Evolutionary conservation across 257 asterid genomes (phyloP).

Genomic region (Orobanche coerulescens): DNA sequence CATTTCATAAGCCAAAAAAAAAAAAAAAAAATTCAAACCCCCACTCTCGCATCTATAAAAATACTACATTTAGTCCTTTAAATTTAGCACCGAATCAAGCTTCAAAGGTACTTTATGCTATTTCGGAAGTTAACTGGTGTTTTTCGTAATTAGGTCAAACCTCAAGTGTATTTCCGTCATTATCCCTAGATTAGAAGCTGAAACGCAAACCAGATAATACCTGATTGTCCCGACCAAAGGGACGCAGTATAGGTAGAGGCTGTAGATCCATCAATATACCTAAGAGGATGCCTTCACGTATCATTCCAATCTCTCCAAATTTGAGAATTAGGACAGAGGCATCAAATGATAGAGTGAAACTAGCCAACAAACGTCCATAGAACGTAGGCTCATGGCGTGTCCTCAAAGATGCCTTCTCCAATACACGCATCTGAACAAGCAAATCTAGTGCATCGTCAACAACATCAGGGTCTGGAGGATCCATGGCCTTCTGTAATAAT

Average conservation of each 20-base stretch:
- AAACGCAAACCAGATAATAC: conserved; percentile 33
- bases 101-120: no score
- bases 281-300: conserved; percentile 91
- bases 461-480: conserved; percentile 66
- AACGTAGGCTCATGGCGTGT: conserved; percentile 73
- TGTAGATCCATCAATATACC: conserved; percentile 82
- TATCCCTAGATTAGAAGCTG: neutral
- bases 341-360: conserved; percentile 80
- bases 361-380: conserved; percentile 71
- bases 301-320: conserved; percentile 72
- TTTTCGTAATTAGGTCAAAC: no score
- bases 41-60: no score
- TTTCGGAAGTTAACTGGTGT: no score
- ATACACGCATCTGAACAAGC: conserved; percentile 56
- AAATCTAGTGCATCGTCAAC: conserved; percentile 73
- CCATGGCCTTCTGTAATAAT: conserved; percentile 85
- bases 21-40: no score
- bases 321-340: conserved; percentile 79
- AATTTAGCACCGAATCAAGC: no score
- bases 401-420: conserved; percentile 56
- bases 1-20: no score
- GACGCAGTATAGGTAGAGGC: conserved; percentile 80
- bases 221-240: conserved; percentile 71
- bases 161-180: no score
- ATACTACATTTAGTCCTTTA: no score